Percentiles rank a stretch among this genome's conserved stretches.
Conservation (phyloP, 2,329 filamentous ascomycete genomes). For the Claviceps quebecensis region DNA sequence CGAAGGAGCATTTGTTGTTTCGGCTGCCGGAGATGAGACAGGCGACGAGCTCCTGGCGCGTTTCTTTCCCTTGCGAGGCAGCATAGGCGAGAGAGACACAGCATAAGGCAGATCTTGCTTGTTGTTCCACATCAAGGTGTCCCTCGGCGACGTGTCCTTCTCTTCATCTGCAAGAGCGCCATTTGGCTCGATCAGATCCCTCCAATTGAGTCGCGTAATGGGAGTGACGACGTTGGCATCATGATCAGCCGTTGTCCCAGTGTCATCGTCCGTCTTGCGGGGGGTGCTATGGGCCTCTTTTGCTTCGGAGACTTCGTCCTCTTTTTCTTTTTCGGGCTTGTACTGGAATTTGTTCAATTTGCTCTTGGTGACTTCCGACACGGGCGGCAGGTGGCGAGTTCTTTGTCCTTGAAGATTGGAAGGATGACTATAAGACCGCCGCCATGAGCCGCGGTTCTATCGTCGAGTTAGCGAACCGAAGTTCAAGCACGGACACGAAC, state of each 20-base stretch:
- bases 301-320: constrained; percentile 7
- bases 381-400: constrained; percentile 28
- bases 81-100: constrained; percentile 32
- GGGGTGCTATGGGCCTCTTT: neutral
- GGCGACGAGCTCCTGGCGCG: constrained; percentile 64
- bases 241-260: neutral
- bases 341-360: constrained; percentile 46
- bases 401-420: constrained; percentile 21
- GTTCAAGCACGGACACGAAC: neutral
- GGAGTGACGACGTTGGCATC: constrained; percentile 25
- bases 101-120: constrained; percentile 27
- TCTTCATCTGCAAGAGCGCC: constrained; percentile 28
- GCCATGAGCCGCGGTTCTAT: constrained; percentile 33
- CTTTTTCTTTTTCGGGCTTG: constrained; percentile 12
- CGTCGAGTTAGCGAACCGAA: neutral
- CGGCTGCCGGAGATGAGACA: constrained; percentile 46
- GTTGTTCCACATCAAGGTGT: constrained; percentile 47
- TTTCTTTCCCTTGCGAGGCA: constrained; percentile 43
- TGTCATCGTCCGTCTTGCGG: constrained; percentile 10
- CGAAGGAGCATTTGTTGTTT: constrained; percentile 28
- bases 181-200: constrained; percentile 38
- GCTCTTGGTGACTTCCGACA: constrained; percentile 45
- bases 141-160: constrained; percentile 40
- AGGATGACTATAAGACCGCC: constrained; percentile 39
- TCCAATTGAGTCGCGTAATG: constrained; percentile 39